Evolutionary conservation across 2,329 filamentous ascomycete species (phyloP).

Genomic region (Aspergillus sergii): DNA sequence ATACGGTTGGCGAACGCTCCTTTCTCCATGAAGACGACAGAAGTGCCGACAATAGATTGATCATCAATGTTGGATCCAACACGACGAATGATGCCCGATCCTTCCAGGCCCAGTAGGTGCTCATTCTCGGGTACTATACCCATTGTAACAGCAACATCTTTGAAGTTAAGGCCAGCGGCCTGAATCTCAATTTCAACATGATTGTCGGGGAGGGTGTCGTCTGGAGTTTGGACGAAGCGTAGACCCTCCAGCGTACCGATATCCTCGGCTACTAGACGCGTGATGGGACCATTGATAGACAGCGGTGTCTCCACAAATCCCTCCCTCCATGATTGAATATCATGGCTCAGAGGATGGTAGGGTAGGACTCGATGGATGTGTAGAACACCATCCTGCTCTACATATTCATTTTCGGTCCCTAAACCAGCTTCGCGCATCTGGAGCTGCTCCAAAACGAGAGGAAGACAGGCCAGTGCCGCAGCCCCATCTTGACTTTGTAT

Average conservation of each 20-base stretch:
- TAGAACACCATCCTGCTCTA: conserved; percentile 14
- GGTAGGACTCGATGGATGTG: conserved; percentile 15
- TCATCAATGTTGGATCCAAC: conserved; percentile 29
- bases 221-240: conserved; percentile 9
- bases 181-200: conserved; percentile 29
- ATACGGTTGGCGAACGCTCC: conserved; percentile 14
- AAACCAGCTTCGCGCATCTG: background rate
- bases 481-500: background rate
- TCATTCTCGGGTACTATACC: conserved; percentile 21
- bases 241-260: conserved; percentile 15
- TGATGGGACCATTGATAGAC: background rate
- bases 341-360: background rate
- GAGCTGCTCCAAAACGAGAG: background rate
- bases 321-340: background rate
- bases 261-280: conserved; percentile 9
- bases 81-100: conserved; percentile 41
- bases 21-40: conserved; percentile 20
- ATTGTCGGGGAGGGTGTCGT: conserved; percentile 9
- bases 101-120: conserved; percentile 48
- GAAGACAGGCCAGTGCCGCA: background rate
- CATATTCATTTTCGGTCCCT: conserved; percentile 17
- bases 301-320: background rate
- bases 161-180: conserved; percentile 21
- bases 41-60: conserved; percentile 44
- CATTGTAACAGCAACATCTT: conserved; percentile 25